phyloP scores from a whole-genome alignment of 2,329 filamentous ascomycete species.

The Grosmannia clavigera region DNA sequence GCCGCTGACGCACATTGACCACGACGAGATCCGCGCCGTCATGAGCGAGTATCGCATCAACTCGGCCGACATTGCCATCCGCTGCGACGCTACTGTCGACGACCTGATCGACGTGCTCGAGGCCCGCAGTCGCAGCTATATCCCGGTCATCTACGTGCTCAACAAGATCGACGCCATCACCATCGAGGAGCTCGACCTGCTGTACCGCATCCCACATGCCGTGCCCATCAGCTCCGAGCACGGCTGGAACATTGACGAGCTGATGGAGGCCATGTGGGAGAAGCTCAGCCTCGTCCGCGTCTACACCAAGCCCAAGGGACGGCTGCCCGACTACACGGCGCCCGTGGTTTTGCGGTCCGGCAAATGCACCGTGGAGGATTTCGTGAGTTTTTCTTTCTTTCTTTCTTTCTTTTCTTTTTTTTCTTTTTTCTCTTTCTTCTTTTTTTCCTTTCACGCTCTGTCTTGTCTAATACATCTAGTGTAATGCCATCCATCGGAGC shows the following conservation, averaged over 20 bases:
- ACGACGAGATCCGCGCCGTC: slow-evolving; percentile 95
- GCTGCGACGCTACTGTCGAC: slow-evolving; percentile 94
- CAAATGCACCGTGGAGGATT: slow-evolving; percentile 88
- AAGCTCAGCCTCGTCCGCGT: slow-evolving; percentile 83
- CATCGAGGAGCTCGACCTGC: slow-evolving; percentile 89
- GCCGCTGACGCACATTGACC: slow-evolving; percentile 80
- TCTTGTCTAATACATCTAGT: slow-evolving; percentile 38
- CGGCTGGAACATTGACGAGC: slow-evolving; percentile 95
- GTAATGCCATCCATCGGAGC: slow-evolving; percentile 91
- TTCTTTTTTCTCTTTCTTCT: no score
- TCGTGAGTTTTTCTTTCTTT: slow-evolving; percentile 52
- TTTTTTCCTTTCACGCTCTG: background rate
- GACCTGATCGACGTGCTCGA: slow-evolving; percentile 94
- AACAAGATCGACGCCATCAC: slow-evolving; percentile 99
- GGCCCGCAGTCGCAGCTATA: slow-evolving; percentile 88
- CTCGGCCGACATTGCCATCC: slow-evolving; percentile 92
- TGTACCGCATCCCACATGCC: slow-evolving; percentile 94
- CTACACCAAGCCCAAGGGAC: slow-evolving; percentile 97
- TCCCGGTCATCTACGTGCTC: slow-evolving; percentile 96
- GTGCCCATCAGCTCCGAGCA: slow-evolving; percentile 95
- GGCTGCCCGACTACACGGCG: slow-evolving; percentile 78
- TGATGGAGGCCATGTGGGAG: slow-evolving; percentile 96
- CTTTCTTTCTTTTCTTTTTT: no score
- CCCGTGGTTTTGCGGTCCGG: slow-evolving; percentile 79
- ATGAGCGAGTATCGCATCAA: slow-evolving; percentile 96